Conservation (phyloP, 345 rosid species). For the Durio zibethinus region DNA sequence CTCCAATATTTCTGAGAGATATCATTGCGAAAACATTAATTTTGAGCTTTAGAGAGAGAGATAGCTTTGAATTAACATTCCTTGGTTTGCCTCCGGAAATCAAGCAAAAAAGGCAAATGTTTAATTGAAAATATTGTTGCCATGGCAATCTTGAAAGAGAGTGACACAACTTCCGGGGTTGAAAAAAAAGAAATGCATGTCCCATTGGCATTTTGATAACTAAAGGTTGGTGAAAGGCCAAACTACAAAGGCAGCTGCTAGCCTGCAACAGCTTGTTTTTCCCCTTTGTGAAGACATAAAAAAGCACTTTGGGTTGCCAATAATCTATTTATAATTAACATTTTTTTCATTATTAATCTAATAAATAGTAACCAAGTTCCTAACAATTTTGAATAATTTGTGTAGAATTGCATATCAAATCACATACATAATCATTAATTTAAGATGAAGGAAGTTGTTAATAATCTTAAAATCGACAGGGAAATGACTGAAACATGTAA, state of each 20-base stretch:
- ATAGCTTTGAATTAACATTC: not conserved
- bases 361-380: too few species aligned
- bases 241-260: not conserved
- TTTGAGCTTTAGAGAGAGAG: not conserved
- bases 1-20: not conserved
- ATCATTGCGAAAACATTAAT: not conserved
- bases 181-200: not conserved
- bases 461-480: not conserved
- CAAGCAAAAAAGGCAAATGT: slow-evolving; percentile 9
- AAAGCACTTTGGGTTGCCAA: not conserved
- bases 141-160: not conserved
- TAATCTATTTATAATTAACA: too few species aligned
- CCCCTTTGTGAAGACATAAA: too few species aligned
- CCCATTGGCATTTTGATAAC: not conserved
- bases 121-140: not conserved
- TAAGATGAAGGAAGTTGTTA: not conserved
- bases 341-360: too few species aligned
- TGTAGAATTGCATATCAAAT: not conserved
- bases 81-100: slow-evolving; percentile 18
- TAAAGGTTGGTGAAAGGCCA: not conserved
- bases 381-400: too few species aligned
- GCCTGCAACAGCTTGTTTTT: not conserved
- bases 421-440: not conserved
- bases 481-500: not conserved
- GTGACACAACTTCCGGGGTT: too few species aligned